Conservation (phyloP, 225 moss, liverwort and hornwort species). For the Pseudoscleropodium purum region DNA sequence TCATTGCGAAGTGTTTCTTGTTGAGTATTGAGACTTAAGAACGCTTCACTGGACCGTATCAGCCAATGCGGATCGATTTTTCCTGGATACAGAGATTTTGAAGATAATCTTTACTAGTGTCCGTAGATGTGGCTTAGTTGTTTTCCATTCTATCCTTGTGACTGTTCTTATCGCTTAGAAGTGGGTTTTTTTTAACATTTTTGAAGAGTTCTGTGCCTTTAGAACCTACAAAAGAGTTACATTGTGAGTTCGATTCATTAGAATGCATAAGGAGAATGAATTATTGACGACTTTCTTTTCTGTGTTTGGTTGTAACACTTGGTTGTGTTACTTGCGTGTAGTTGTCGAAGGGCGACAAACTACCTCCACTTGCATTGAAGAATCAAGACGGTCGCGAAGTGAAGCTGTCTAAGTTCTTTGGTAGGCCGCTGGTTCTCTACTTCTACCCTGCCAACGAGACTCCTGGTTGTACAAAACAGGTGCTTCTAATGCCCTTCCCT, state of each 20-base stretch:
- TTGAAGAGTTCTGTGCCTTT: not conserved
- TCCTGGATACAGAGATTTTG: not conserved
- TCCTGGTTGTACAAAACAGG: conserved; percentile 97
- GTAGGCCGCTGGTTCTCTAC: conserved; percentile 80
- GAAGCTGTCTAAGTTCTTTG: conserved; percentile 63
- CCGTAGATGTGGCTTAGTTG: not conserved
- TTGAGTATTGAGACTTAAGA: not conserved
- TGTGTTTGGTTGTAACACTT: not conserved
- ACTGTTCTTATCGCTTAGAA: not conserved
- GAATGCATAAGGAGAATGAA: not conserved
- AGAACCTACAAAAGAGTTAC: not conserved
- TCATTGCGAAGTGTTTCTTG: not conserved
- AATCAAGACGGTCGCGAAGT: conserved; percentile 82
- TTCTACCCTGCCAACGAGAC: conserved; percentile 94
- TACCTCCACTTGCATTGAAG: conserved; percentile 58
- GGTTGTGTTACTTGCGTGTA: conserved; percentile 11
- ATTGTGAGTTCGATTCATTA: not conserved
- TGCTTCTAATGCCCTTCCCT: not conserved
- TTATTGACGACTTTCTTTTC: not conserved
- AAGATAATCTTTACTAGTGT: not conserved
- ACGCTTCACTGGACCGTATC: not conserved
- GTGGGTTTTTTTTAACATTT: not conserved
- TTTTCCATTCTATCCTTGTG: not conserved
- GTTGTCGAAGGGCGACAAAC: conserved; percentile 72
- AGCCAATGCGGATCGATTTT: not conserved